Conservation (phyloP, 1,139 yeast species). For the Neolecta irregularis region DNA sequence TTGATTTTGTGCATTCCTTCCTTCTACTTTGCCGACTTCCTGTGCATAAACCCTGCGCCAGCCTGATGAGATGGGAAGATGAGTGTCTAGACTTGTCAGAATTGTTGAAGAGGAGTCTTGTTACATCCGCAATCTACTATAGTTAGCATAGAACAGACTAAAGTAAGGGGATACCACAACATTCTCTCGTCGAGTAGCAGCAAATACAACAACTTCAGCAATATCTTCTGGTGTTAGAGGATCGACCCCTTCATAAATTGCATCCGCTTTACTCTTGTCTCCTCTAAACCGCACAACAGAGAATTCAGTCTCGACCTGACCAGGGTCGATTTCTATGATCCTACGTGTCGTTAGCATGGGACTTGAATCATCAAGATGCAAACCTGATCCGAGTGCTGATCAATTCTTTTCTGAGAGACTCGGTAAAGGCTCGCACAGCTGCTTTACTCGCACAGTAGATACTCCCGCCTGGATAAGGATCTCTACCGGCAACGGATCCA, state of each 20-base stretch:
- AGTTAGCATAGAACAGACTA: no score
- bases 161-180: no score
- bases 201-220: slow-evolving; percentile 66
- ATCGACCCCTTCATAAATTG: slow-evolving; percentile 54
- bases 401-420: slow-evolving; percentile 62
- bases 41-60: slow-evolving; percentile 9
- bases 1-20: no score
- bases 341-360: no score
- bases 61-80: slow-evolving; percentile 11
- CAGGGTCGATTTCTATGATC: slow-evolving; percentile 75
- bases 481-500: slow-evolving; percentile 82
- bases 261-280: slow-evolving; percentile 50
- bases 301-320: slow-evolving; percentile 79
- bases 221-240: slow-evolving; percentile 66
- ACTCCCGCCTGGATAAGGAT: slow-evolving; percentile 54
- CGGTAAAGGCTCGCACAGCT: slow-evolving; percentile 61
- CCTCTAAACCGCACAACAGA: slow-evolving; percentile 43
- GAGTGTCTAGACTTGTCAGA: slow-evolving; percentile 6
- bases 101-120: neutral
- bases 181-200: slow-evolving; percentile 24
- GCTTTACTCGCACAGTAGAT: slow-evolving; percentile 85
- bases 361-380: slow-evolving; percentile 1
- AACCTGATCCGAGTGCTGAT: slow-evolving; percentile 41
- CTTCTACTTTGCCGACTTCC: no score
- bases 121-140: slow-evolving; percentile 9